Percentiles rank a stretch among this genome's conserved stretches.
Conservation (phyloP, 805 yeast species). For the Ascoidea asiatica region DNA sequence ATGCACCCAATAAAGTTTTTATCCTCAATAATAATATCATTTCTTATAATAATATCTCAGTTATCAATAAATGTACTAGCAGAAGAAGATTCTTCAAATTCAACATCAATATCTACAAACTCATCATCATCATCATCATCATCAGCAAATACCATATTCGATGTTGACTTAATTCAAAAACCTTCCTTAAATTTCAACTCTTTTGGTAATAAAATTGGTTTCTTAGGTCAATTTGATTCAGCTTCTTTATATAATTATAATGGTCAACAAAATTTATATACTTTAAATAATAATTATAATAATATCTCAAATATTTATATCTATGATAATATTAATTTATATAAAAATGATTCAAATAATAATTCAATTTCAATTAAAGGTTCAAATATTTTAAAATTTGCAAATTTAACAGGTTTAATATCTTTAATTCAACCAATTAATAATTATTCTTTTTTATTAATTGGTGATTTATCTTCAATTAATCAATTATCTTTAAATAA, state of each 20-base stretch:
- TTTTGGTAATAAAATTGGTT: conserved; percentile 18
- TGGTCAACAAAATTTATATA: conserved; percentile 6
- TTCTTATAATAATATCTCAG: no score
- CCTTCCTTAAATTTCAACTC: conserved; percentile 28
- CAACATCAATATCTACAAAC: no score
- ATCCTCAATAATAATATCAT: no score
- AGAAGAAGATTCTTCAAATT: no score
- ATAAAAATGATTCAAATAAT: background rate
- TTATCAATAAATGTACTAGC: no score
- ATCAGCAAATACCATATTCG: background rate
- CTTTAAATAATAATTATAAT: conserved; percentile 4
- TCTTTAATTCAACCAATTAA: conserved; percentile 1
- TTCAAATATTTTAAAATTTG: conserved; percentile 4
- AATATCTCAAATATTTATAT: conserved; percentile 1
- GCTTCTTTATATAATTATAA: conserved; percentile 6
- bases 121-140: background rate
- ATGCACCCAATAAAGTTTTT: background rate
- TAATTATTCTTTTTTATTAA: conserved; percentile 5
- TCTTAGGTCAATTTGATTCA: conserved; percentile 9
- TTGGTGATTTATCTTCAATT: conserved; percentile 4
- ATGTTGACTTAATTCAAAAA: conserved; percentile 10
- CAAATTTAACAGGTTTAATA: conserved; percentile 6
- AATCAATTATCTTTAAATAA: background rate
- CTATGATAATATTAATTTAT: conserved; percentile 2
- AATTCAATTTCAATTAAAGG: background rate